Evolutionary conservation across 75 land plant genomes (phyloP), one percentile per base, ranked within the genome.

Genomic region (Pseudotsuga menziesii): DNA sequence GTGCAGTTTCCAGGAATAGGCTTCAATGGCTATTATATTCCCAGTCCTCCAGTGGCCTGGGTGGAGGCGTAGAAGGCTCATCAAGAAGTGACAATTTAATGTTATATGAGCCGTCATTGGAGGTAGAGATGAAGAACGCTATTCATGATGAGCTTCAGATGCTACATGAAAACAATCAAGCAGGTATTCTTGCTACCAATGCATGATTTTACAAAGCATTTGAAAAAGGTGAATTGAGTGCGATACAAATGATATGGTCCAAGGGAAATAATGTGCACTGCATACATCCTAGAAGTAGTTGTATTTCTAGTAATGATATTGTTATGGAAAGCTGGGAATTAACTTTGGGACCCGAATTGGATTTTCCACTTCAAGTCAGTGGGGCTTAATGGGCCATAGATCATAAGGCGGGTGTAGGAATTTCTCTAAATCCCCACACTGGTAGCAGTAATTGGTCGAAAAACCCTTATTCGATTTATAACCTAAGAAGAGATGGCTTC

Each of bases 251-350:
- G 35, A 78, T 94, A 15, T 94, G 98, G 95, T 74, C 92, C 54
- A 79, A 82, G 59, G 91, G 87, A 0, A 91, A 89, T 8, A 56
- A 90, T 82, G 91, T 90, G 5, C 89, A 85, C 19, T 85, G 88
- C 58, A 89, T 94, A 14, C 98, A 94, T 81, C 98, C 98, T 25
- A 91, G 94, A 1, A 88, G 86, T 27, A 85, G 88, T 20, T 82
- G 90, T 22, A 94, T 94, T 75, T 84, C 86, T 64, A 91, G 95
- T n/a, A 85, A 90, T 76, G 98, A 94, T 48, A 75, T 85, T 58
- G 93, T 92, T 2, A 87, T 90, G 78, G 77, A 75, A 20, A 94
- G 94, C 85, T 94, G 98, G 95, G 5, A 5, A 0, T 41, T 41
- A 5, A 41, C 44, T n/a, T n/a, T n/a, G n/a, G n/a, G n/a, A n/a